Conservation (phyloP, 2,329 filamentous ascomycete genomes). For the Aspergillus pseudoterreus region DNA sequence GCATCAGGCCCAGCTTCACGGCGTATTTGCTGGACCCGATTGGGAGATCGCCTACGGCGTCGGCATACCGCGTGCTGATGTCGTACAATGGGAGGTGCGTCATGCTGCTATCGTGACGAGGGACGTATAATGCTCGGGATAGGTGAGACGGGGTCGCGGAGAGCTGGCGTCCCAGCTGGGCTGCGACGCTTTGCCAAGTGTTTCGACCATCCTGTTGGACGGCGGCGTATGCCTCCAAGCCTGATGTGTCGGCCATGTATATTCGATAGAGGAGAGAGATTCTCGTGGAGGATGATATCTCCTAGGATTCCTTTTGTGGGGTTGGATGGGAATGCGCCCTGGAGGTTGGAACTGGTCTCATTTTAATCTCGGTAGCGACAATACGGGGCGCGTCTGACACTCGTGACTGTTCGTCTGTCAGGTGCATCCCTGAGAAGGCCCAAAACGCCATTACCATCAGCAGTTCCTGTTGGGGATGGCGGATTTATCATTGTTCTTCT, state of each 20-base stretch:
- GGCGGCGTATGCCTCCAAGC: background rate
- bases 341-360: too few relatives aligned
- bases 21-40: constrained; percentile 6
- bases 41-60: background rate
- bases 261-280: background rate
- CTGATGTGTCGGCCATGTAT: background rate
- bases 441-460: too few relatives aligned
- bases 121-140: constrained; percentile 6
- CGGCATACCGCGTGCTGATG: constrained; percentile 1
- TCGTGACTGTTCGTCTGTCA: too few relatives aligned
- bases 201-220: background rate
- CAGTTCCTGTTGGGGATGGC: too few relatives aligned
- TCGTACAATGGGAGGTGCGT: constrained; percentile 3
- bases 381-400: too few relatives aligned
- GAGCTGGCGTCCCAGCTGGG: background rate
- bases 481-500: too few relatives aligned
- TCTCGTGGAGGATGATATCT: too few relatives aligned
- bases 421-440: too few relatives aligned
- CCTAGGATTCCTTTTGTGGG: too few relatives aligned
- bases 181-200: background rate
- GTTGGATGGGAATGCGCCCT: too few relatives aligned
- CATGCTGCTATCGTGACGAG: constrained; percentile 1
- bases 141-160: background rate
- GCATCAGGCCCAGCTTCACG: constrained; percentile 5
- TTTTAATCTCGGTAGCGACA: too few relatives aligned